Evolutionary conservation across 345 rosid genomes (phyloP).

Genomic region (Erysimum cheiranthoides): DNA sequence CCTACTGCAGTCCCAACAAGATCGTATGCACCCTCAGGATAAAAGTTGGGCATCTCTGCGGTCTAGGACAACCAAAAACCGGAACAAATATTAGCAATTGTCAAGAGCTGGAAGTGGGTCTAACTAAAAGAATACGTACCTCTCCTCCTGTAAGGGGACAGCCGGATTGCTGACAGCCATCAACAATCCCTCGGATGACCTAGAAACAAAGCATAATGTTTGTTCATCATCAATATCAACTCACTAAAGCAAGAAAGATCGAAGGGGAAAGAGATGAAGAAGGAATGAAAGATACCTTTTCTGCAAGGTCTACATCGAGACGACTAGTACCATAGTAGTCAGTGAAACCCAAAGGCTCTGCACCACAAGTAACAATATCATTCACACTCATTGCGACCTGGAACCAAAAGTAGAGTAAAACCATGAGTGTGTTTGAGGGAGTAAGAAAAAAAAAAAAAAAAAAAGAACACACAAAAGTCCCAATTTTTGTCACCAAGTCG

Average conservation of each 20-base stretch:
- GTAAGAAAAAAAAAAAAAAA: no score
- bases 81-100: not conserved
- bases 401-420: not conserved
- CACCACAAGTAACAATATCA: constrained; percentile 92
- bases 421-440: not conserved
- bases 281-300: constrained; percentile 58
- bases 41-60: constrained; percentile 95
- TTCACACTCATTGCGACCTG: constrained; percentile 98
- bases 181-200: constrained; percentile 88
- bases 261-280: not conserved
- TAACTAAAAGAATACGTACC: constrained; percentile 50
- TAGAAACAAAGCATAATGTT: constrained; percentile 21
- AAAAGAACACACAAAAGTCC: not conserved
- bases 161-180: constrained; percentile 80
- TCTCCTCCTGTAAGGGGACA: constrained; percentile 91
- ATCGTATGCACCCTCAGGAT: constrained; percentile 78
- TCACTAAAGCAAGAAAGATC: not conserved
- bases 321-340: constrained; percentile 89
- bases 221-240: not conserved
- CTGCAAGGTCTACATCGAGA: constrained; percentile 94
- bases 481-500: constrained; percentile 62
- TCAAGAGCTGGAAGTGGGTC: constrained; percentile 6
- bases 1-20: constrained; percentile 92
- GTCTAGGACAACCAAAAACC: constrained; percentile 52
- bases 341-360: constrained; percentile 82